Evolutionary conservation across 805 yeast genomes (phyloP), one percentile per base, ranked within the genome.

Genomic region (Lachancea fermentati): DNA sequence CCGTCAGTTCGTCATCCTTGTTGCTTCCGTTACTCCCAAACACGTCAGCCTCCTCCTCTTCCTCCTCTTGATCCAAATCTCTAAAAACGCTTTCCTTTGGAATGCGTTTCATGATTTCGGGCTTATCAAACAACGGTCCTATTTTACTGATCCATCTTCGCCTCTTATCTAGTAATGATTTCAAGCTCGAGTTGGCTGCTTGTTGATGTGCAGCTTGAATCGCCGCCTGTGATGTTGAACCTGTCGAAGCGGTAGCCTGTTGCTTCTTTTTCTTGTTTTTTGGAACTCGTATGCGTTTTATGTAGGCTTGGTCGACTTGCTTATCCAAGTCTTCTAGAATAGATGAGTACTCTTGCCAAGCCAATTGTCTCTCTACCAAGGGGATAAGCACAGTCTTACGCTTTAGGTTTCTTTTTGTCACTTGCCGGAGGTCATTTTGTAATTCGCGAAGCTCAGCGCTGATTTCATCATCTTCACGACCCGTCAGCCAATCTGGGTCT

Each of bases 291-390:
- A 84, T 73, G 44, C 97, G 71, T 60, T 88, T 84, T 47, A 84
- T 66, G 58, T 89, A 93, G 15, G 95, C 89, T 60, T 86, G 97
- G 58, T 93, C 98, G 28, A 93, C 89, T 63, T 93, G 99, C 60
- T 91, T 93, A 60, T 93, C 97, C 50, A 93, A 69, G 57, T 93
- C 97, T 42, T 93, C 97, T 44, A 88, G 63, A 39, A 93, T 89
- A 9, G 91, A 83, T 43, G 81, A 71, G 60, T 86, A 93, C 60
- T 93, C 98, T 59, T 91, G 96, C 79, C 89, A 93, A 19, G 97
- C 96, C 52, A 93, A 71, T 51, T 85, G 95, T 48, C 85, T 93
- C 50, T 88, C 91, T 12, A 93, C 73, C 1, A 81, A 52, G 1
- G 95, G 94, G 18, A 80, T 65, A 28, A 93, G 56, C 30, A 69